Percentiles rank a stretch among this genome's conserved stretches.
Conservation (phyloP, 2,329 filamentous ascomycete species). For the Zopfia rhizophila region DNA sequence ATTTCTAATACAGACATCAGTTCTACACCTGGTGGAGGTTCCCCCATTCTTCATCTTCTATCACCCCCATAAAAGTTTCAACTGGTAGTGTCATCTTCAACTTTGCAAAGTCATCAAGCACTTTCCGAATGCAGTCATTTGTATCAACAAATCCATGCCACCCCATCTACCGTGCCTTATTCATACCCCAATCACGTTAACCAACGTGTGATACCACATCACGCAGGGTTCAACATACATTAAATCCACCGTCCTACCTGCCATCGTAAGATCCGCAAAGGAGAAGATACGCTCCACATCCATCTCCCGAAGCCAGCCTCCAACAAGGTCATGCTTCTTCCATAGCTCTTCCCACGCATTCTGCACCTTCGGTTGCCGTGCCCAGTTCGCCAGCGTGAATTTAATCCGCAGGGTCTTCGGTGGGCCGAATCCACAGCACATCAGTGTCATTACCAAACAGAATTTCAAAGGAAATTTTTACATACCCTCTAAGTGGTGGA, state of each 20-base stretch:
- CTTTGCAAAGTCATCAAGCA: slow-evolving; percentile 54
- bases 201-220: background rate
- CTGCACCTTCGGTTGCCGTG: slow-evolving; percentile 54
- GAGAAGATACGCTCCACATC: slow-evolving; percentile 59
- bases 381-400: slow-evolving; percentile 60
- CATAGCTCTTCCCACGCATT: slow-evolving; percentile 60
- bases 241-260: slow-evolving; percentile 38
- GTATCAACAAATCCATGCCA: slow-evolving; percentile 61
- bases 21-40: no score
- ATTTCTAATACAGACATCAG: no score
- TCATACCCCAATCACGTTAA: slow-evolving; percentile 46
- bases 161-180: slow-evolving; percentile 58
- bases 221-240: slow-evolving; percentile 26
- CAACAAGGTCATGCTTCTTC: slow-evolving; percentile 52
- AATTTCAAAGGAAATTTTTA: background rate
- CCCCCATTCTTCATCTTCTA: no score
- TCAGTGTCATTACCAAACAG: background rate
- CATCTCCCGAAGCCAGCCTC: slow-evolving; percentile 52
- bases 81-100: slow-evolving; percentile 57
- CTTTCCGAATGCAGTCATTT: slow-evolving; percentile 55
- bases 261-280: slow-evolving; percentile 57
- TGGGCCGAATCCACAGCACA: slow-evolving; percentile 56
- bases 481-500: slow-evolving; percentile 41
- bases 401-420: slow-evolving; percentile 49
- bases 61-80: no score